Base-by-base conservation (phyloP, 495 filamentous ascomycete species). In the Cenococcum geophilum region DNA sequence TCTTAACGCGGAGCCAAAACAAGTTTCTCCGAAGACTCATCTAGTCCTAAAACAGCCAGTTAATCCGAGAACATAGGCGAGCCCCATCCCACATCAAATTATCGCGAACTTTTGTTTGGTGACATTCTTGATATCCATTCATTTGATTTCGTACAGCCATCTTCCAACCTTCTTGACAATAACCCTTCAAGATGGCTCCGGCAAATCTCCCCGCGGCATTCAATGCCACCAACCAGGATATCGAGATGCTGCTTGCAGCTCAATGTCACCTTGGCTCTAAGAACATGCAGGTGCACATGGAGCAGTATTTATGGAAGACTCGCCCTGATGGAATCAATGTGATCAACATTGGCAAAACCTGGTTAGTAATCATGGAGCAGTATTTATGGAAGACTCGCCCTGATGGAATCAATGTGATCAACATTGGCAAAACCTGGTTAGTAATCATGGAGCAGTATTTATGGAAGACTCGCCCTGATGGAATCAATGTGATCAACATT, bases 381-480 rank as follows among this genome's bases (percentile, higher is more conserved):
- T 98, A 98, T 82, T 85, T 98, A 72, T 97, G 91, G 91, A 98
- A 97, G 86, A 96, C 90, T 74, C 87, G 93, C 72, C 86, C 91
- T 61, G 93, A 98, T 70, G 93, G 93, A 78, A 86, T 98, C 81
- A 97, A 98, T 75, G 83, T 98, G 64, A 83, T 98, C 78, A 97
- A 98, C 84, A 89, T 98, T 78, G 91, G 92, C 82, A 98, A 98
- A 89, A 98, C 93, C 79, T 97, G 92, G 92, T 97, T 85, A 70
- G 87, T 76, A 23, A 23, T 59, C 80, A 97, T 97, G 93, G 91
- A 97, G 80, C 90, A 93, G 67, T 98, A 98, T 82, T 85, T 98
- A 72, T 97, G 91, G 91, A 98, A 97, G 86, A 96, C 90, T 74
- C 87, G 93, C 72, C 86, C 91, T 61, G 93, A 98, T 70, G 93